A percentile compares a stretch with the other conserved stretches of the same genome.
phyloP scores from a whole-genome alignment of 257 asterid genomes.

The Euphrasia confusa region DNA sequence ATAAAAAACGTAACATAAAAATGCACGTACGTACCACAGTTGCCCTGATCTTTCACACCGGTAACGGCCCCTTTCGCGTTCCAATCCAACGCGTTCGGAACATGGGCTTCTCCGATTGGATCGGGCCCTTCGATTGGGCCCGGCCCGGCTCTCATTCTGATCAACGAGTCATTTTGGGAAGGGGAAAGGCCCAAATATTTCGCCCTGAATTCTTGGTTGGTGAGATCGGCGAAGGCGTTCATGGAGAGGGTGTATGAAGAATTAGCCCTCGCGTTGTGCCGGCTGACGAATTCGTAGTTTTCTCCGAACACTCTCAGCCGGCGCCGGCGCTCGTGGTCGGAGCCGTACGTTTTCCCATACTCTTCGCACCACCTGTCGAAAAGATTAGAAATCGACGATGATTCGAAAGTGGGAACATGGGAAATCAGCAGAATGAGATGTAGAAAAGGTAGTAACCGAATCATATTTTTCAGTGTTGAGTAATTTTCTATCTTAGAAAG shows the following conservation, averaged over 20 bases:
- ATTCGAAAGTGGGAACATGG: constrained; percentile 33
- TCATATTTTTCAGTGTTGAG: constrained; percentile 33
- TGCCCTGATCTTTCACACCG: constrained; percentile 75
- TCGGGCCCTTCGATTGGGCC: constrained; percentile 21
- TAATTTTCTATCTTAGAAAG: background rate
- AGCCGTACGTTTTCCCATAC: constrained; percentile 57
- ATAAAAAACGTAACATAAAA: background rate
- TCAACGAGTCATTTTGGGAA: constrained; percentile 38
- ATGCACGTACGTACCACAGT: constrained; percentile 57
- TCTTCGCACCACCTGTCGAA: constrained; percentile 71
- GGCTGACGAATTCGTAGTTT: constrained; percentile 45
- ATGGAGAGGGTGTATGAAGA: constrained; percentile 59
- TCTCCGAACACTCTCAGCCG: constrained; percentile 56
- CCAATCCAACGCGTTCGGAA: constrained; percentile 82
- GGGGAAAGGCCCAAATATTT: constrained; percentile 62
- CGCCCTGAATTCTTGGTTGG: constrained; percentile 70
- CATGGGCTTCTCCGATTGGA: constrained; percentile 31
- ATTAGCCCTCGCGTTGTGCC: constrained; percentile 50
- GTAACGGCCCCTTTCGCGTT: constrained; percentile 81
- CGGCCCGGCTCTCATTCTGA: constrained; percentile 53
- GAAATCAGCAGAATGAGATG: constrained; percentile 31
- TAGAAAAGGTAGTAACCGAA: constrained; percentile 29
- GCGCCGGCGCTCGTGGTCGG: constrained; percentile 58
- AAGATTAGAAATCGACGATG: constrained; percentile 49
- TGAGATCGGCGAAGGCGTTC: constrained; percentile 87